Evolutionary conservation across 2,329 filamentous ascomycete genomes (phyloP), one percentile per base, ranked within the genome.

Genomic region (Tympanopsis confertula): DNA sequence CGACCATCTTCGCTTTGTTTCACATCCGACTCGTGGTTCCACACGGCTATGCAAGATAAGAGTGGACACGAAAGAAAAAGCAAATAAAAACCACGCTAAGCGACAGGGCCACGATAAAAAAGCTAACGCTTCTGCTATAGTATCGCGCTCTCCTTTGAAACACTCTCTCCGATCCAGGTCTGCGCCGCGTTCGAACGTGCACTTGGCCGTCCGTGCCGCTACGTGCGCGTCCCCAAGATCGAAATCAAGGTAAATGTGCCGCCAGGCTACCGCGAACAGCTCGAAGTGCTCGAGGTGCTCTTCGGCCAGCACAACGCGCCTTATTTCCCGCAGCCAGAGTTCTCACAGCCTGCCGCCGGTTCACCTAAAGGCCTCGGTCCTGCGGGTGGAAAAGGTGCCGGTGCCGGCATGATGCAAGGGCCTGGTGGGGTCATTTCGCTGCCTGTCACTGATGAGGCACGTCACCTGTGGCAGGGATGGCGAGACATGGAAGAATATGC

Each of bases 401-500:
- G 56, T 22, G 61, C 61, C 43, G 58, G 57, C 19, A 57, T 56
- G 2, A 57, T 55, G 13, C 54, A 55, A 4, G 57, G 57, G 17
- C 57, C 57, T 36, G 58, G 58, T 39, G 59, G 58, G 5, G 58
- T 61, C 5, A 48, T 61, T 22, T 59, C 59, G 19, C 49, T 55
- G 39, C 58, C 57, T 20, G 63, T 70, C 32, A 73, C 74, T 4
- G 62, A 66, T 24, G 66, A 73, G 47, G 70, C 74, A 4, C 62
- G 72, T 32, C 59, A 69, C 42, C 57, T 81, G 19, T 81, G 76
- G 76, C 69, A 76, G 47, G 75, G 75, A 30, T 74, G 71, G 55
- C 64, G 76, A 36, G 69, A 71, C 44, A 73, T 81, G 53, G 74
- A 79, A 49, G 76, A 80, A 53, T 81, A 80, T 52, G 75, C 74